phyloP scores from a whole-genome alignment of 2,329 filamentous ascomycete genomes.

The Aspergillus quadrilineatus region DNA sequence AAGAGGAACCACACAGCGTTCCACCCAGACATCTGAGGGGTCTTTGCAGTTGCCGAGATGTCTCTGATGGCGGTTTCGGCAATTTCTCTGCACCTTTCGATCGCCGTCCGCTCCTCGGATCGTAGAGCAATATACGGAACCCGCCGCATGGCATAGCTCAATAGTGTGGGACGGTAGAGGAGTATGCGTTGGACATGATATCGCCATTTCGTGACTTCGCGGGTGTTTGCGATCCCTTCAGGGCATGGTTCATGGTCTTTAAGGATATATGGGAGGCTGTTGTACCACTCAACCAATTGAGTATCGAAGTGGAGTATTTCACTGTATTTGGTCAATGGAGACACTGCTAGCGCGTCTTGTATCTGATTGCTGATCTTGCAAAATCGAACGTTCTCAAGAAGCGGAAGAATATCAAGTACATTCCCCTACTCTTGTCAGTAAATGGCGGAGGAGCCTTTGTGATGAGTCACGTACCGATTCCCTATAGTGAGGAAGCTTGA shows the following conservation, averaged over 20 bases:
- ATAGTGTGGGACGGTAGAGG: slow-evolving; percentile 69
- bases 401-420: slow-evolving; percentile 65
- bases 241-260: slow-evolving; percentile 66
- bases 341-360: slow-evolving; percentile 71
- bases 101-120: slow-evolving; percentile 65
- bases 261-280: slow-evolving; percentile 65
- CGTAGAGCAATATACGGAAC: slow-evolving; percentile 51
- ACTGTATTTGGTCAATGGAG: slow-evolving; percentile 64
- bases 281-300: slow-evolving; percentile 71
- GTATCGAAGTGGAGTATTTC: slow-evolving; percentile 67
- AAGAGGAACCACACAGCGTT: slow-evolving; percentile 81
- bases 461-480: slow-evolving; percentile 33
- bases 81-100: slow-evolving; percentile 67
- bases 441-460: slow-evolving; percentile 30
- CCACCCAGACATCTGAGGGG: slow-evolving; percentile 76
- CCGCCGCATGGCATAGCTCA: slow-evolving; percentile 60
- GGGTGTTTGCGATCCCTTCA: slow-evolving; percentile 67
- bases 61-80: slow-evolving; percentile 71
- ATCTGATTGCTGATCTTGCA: slow-evolving; percentile 76
- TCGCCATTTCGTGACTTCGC: slow-evolving; percentile 78
- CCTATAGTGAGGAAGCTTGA: slow-evolving; percentile 58
- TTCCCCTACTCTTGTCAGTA: slow-evolving; percentile 47
- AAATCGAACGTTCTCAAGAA: slow-evolving; percentile 75
- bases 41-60: slow-evolving; percentile 67
- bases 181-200: slow-evolving; percentile 77